A percentile compares a stretch with the other conserved stretches of the same genome.
phyloP scores from a whole-genome alignment of 495 filamentous ascomycete species.

The Penicillium ochrochloron region DNA sequence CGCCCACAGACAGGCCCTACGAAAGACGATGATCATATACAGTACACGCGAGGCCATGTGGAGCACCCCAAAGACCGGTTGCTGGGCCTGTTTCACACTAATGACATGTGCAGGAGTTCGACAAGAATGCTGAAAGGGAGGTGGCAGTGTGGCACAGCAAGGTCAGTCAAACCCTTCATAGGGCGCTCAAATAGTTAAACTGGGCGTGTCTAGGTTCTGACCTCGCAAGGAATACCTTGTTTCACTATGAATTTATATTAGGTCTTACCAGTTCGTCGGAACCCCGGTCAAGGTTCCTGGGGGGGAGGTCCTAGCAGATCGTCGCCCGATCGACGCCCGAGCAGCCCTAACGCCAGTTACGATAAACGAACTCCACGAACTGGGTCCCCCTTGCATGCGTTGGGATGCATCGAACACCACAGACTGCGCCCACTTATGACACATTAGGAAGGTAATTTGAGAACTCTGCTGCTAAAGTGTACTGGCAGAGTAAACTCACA shows the following conservation, averaged over 20 bases:
- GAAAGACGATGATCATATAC: not conserved
- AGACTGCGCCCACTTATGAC: not conserved
- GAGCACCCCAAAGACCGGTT: conserved; percentile 8
- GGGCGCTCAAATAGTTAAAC: not conserved
- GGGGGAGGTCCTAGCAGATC: conserved; percentile 1
- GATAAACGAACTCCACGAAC: not conserved
- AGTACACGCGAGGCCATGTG: conserved; percentile 20
- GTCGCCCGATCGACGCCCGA: conserved; percentile 21
- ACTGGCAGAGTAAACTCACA: not conserved
- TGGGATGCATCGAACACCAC: conserved; percentile 17
- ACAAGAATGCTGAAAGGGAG: conserved; percentile 16
- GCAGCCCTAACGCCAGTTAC: conserved; percentile 8
- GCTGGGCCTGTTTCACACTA: conserved; percentile 6
- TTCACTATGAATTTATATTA: not conserved
- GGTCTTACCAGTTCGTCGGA: not conserved
- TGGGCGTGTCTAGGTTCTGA: not conserved
- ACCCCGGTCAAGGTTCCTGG: not conserved
- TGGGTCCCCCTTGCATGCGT: conserved; percentile 20
- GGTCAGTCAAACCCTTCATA: not conserved
- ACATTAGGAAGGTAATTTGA: conserved; percentile 13
- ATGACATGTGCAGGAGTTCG: conserved; percentile 15
- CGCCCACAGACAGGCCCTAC: not conserved
- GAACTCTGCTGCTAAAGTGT: not conserved
- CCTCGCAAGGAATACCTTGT: not conserved
- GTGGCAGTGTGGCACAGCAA: conserved; percentile 1